Evolutionary conservation across 495 filamentous ascomycete genomes (phyloP).

Genomic region (Glonium stellatum): DNA sequence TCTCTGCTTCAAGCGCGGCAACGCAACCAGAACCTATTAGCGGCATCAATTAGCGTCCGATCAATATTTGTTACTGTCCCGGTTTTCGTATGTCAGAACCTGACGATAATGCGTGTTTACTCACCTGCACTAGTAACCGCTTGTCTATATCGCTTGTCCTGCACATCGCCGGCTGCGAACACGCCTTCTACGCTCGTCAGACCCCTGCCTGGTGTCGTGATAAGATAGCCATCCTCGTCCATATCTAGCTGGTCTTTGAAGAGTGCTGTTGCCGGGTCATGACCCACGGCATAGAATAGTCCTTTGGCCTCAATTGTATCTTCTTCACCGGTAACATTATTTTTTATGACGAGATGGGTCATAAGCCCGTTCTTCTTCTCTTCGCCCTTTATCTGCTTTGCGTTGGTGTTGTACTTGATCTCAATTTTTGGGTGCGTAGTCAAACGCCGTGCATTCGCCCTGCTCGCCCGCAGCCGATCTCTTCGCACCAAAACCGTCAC

Average conservation of each 20-base stretch:
- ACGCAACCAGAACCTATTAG: constrained; percentile 81
- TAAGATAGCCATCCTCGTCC: constrained; percentile 81
- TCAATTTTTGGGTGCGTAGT: constrained; percentile 78
- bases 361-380: constrained; percentile 67
- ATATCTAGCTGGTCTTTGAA: constrained; percentile 82
- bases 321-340: constrained; percentile 67
- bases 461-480: constrained; percentile 77
- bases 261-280: constrained; percentile 83
- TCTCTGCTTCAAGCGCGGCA: constrained; percentile 91
- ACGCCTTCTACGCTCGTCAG: constrained; percentile 85
- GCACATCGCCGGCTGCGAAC: constrained; percentile 95
- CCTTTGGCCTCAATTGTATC: constrained; percentile 83
- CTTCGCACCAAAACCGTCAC: constrained; percentile 89
- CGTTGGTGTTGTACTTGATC: constrained; percentile 76
- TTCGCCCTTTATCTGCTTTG: constrained; percentile 75
- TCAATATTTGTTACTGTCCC: neutral
- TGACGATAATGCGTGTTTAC: constrained; percentile 31
- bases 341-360: constrained; percentile 73
- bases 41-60: constrained; percentile 33
- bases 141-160: constrained; percentile 97
- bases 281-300: constrained; percentile 95
- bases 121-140: constrained; percentile 95
- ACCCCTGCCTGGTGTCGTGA: constrained; percentile 83
- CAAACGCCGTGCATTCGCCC: constrained; percentile 85
- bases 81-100: neutral